Conservation (phyloP, 768 basidiomycete genomes). For the Leccinum uliginosum region DNA sequence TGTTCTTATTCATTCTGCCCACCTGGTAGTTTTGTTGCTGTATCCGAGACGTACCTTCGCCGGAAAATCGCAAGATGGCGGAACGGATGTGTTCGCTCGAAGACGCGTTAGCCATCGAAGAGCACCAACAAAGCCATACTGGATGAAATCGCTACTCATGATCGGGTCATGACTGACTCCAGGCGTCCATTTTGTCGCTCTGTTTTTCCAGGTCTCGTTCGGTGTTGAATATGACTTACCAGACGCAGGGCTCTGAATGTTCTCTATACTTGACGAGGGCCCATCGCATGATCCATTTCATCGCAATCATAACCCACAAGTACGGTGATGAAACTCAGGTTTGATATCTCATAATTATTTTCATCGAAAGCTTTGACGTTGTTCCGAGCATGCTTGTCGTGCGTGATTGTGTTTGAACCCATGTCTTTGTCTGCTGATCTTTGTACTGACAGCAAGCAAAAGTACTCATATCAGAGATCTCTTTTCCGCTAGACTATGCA, state of each 20-base stretch:
- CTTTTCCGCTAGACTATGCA: conserved; percentile 10
- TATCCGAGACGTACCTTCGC: conserved; percentile 50
- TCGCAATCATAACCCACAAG: conserved; percentile 50
- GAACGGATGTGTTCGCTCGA: conserved; percentile 51
- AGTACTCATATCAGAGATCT: conserved; percentile 1
- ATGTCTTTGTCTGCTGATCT: not conserved
- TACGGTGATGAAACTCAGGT: conserved; percentile 20
- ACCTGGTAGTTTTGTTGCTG: conserved; percentile 42
- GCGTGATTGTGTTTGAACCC: conserved; percentile 10
- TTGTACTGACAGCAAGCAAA: conserved; percentile 10
- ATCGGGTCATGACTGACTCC: conserved; percentile 16
- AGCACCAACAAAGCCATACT: conserved; percentile 29
- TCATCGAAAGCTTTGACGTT: not conserved
- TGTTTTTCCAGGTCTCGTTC: conserved; percentile 8
- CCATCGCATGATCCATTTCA: conserved; percentile 16
- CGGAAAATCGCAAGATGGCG: conserved; percentile 42
- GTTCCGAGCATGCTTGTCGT: conserved; percentile 41
- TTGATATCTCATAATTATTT: conserved; percentile 1
- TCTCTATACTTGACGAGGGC: conserved; percentile 41
- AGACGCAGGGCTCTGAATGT: conserved; percentile 28
- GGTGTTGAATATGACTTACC: conserved; percentile 42
- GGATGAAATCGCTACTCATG: conserved; percentile 8
- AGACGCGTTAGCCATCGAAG: conserved; percentile 47
- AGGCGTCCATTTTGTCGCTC: conserved; percentile 37
- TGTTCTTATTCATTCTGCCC: not conserved